Base-by-base conservation (phyloP, 768 basidiomycete species). In the Lactarius pseudohatsudake region DNA sequence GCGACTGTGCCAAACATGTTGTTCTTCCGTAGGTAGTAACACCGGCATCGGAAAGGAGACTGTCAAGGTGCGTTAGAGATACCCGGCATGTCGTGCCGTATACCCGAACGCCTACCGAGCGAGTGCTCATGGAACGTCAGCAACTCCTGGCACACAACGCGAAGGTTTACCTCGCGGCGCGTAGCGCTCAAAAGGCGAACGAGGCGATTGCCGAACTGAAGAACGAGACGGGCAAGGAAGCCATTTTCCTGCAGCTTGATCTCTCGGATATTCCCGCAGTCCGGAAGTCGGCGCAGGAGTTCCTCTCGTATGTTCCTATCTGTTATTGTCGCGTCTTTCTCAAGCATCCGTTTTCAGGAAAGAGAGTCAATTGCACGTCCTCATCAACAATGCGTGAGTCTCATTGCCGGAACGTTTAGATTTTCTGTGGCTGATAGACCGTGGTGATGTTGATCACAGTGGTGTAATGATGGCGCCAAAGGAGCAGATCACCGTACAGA, bases 131-230 rank as follows among this genome's bases (percentile, higher is more conserved):
- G 11, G 28, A 63, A 36, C 15, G 34, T 43, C 64, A 86, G 83
- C 81, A 76, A 2, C 80, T 89, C 10, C 76, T 90, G 20, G 45
- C 69, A 11, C 85, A 84, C 69, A 84, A 87, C 71, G 88, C 88
- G 11, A 88, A 82, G 62, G 88, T 91, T 0, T 90, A 91, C 72
- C 62, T 90, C 53, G 86, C 84, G 0, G 76, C 77, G 10, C 80
- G 87, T n/a, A 79, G 72, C 61, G 66, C 74, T 59, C 74, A 75
- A 36, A 88, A 83, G 67, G 77, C 80, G 0, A 76, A 80, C 4
- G 72, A 70, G 4, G 86, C 86, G 0, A 88, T 90, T 64, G 67
- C 76, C 36, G 81, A 85, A 8, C 75, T 91, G 64, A 80, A 85
- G 69, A 22, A 66, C 26, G 74, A 62, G 47, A 83, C 82, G 0